Evolutionary conservation across 2,329 filamentous ascomycete species (phyloP).

Genomic region (Sclerotinia spermophila): DNA sequence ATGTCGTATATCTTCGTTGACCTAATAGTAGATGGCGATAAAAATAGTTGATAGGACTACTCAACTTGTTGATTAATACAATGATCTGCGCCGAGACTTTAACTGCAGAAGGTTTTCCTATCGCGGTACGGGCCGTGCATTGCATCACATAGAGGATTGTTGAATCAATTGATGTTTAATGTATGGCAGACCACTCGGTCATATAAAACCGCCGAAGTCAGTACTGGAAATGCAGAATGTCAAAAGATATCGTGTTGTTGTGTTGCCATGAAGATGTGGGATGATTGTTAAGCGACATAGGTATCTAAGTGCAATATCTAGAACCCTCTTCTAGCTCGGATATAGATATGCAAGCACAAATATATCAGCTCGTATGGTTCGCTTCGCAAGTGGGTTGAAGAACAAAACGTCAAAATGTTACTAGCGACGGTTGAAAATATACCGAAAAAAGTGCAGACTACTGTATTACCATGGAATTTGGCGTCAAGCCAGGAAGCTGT

Average conservation of each 20-base stretch:
- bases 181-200: constrained; percentile 15
- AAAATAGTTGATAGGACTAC: not conserved
- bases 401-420: not conserved
- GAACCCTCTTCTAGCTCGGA: not conserved
- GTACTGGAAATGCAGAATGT: not conserved
- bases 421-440: not conserved
- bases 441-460: not conserved
- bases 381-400: not conserved
- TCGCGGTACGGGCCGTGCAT: constrained; percentile 16
- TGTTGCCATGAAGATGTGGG: not conserved
- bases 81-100: constrained; percentile 1
- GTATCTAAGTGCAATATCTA: not conserved
- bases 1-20: not conserved
- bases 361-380: not conserved
- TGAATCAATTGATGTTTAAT: constrained; percentile 11
- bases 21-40: constrained; percentile 2
- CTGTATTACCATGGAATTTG: constrained; percentile 2
- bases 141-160: constrained; percentile 5
- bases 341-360: not conserved
- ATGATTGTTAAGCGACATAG: constrained; percentile 7
- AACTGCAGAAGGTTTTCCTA: constrained; percentile 14
- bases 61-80: not conserved
- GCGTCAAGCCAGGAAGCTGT: not conserved
- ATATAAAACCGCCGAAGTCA: constrained; percentile 12
- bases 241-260: constrained; percentile 3